Percentiles rank a stretch among this genome's conserved stretches.
Conservation (phyloP, 1,284 basidiomycete genomes). For the Golubevia sp. region DNA sequence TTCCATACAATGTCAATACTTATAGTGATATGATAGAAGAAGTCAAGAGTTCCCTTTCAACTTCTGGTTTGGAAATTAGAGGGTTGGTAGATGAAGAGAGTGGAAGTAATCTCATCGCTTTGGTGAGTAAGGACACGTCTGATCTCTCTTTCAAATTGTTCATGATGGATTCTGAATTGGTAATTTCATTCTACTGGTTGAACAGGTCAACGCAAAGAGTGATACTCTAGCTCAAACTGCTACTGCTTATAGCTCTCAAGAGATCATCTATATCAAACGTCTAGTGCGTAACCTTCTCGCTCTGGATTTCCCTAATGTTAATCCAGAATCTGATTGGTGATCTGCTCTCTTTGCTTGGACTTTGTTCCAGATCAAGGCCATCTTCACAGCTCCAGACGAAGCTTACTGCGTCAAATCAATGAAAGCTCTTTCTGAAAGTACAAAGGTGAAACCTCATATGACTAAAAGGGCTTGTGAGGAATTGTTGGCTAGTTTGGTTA, state of each 20-base stretch:
- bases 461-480: slow-evolving; percentile 75
- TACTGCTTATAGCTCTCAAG: slow-evolving; percentile 35
- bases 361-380: slow-evolving; percentile 79
- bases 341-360: too few species aligned
- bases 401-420: slow-evolving; percentile 76
- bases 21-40: slow-evolving; percentile 21
- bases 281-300: too few species aligned
- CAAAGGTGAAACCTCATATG: slow-evolving; percentile 69
- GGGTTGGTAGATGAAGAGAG: slow-evolving; percentile 26
- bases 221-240: slow-evolving; percentile 40
- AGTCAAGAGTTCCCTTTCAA: slow-evolving; percentile 11
- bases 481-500: slow-evolving; percentile 77
- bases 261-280: slow-evolving; percentile 39
- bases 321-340: too few species aligned
- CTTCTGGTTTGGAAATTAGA: slow-evolving; percentile 39
- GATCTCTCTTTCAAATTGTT: background rate
- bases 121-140: too few species aligned
- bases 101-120: slow-evolving; percentile 19
- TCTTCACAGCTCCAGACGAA: slow-evolving; percentile 77
- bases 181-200: too few species aligned
- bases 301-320: too few species aligned
- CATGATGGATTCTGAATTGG: background rate
- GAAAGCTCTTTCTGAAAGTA: slow-evolving; percentile 73
- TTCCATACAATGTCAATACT: background rate
- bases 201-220: slow-evolving; percentile 28